Conservation (phyloP, 441 rosid species). For the Euphorbia schlechtendalii region DNA sequence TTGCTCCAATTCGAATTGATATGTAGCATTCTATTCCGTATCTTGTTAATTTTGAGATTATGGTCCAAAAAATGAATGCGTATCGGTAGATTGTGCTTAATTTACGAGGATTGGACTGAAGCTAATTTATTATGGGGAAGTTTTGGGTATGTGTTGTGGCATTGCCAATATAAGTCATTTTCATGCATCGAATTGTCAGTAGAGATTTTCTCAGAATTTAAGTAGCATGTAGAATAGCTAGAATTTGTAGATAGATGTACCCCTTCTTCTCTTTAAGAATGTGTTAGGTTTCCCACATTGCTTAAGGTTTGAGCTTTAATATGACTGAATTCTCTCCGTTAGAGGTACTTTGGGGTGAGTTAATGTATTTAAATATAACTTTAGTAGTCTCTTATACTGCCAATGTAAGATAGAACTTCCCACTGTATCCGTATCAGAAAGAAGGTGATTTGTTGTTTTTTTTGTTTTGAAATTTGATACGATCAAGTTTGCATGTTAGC, state of each 20-base stretch:
- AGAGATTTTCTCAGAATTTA: neutral
- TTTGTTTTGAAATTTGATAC: neutral
- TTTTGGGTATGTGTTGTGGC: neutral
- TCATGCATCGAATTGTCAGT: neutral
- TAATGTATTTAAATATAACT: too few relatives aligned
- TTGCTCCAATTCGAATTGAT: neutral
- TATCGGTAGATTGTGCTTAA: neutral
- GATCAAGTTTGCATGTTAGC: neutral
- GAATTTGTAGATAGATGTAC: too few relatives aligned
- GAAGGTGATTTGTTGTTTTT: conserved; percentile 44
- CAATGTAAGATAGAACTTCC: conserved; percentile 36
- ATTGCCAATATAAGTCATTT: neutral
- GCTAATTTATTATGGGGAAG: neutral
- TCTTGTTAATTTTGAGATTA: neutral
- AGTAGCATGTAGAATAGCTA: neutral
- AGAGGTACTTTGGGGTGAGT: too few relatives aligned
- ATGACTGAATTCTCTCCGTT: too few relatives aligned
- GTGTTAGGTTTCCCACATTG: too few relatives aligned
- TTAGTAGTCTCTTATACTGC: too few relatives aligned
- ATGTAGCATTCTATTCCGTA: neutral
- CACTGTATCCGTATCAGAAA: conserved; percentile 81
- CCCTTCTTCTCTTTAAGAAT: too few relatives aligned
- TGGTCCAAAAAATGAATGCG: neutral
- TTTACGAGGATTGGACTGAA: neutral
- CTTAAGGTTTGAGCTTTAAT: too few relatives aligned